Base-by-base conservation (phyloP, 2,329 filamentous ascomycete genomes). In the Fusarium beomiforme region DNA sequence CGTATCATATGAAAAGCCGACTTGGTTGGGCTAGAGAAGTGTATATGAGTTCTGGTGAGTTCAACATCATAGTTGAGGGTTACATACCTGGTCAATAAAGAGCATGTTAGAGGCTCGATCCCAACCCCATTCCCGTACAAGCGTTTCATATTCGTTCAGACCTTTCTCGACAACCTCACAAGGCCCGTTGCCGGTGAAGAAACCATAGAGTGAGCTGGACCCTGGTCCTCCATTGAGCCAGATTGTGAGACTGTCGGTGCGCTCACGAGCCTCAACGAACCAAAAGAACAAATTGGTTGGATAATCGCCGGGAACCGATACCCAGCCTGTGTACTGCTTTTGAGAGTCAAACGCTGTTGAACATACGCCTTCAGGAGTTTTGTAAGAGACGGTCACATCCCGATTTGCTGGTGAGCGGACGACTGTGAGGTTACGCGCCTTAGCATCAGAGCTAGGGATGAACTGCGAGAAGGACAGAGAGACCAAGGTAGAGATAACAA, bases 281-380 rank as follows among this genome's bases (percentile, higher is more conserved):
- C 84, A 86, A 73, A 86, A 86, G 77, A 86, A 86, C 7, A 85
- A 72, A 70, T 85, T 88, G 44, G 85, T 85, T 21, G 84, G 80
- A 71, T 84, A 88, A 31, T 82, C 79, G 46, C 84, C 89, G 8
- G 89, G 88, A 8, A 93, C 80, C 57, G 81, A 85, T 60, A 93
- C 88, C 86, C 92, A 93, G 75, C 91, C 91, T 7, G 90, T 88
- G 76, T 90, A 92, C 78, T 93, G 91, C 78, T 90, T 86, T 79
- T 93, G 91, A 2, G 83, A 84, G 46, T 84, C 77, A 74, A 92
- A 92, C 11, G 87, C 88, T 3, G 91, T 93, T 49, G 83, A 86
- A 79, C 92, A 93, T 16, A 87, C 90, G 47, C 87, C 89, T 11
- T 83, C 78, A 8, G 87, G 85, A 37, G 85, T 82, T 76, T 91